Percentiles rank a stretch among this genome's conserved stretches.
phyloP scores from a whole-genome alignment of 768 basidiomycete species.

The Pholiota microspora region DNA sequence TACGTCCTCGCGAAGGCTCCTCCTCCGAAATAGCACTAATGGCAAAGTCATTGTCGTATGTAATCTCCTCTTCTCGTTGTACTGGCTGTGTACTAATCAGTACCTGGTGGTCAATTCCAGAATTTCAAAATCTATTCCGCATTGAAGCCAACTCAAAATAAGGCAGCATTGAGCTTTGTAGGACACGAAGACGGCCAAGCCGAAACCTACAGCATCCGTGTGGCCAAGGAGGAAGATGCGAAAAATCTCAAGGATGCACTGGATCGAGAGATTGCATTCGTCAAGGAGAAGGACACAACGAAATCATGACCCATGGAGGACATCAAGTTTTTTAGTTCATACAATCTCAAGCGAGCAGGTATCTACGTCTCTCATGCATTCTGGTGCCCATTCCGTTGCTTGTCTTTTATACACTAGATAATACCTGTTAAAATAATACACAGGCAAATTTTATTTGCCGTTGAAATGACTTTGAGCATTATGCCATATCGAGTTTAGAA shows the following conservation, averaged over 20 bases:
- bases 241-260: constrained; percentile 54
- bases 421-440: constrained; percentile 17
- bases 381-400: background rate
- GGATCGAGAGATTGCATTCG: constrained; percentile 58
- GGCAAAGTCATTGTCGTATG: constrained; percentile 75
- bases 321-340: background rate
- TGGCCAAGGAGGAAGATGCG: constrained; percentile 59
- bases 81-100: constrained; percentile 4
- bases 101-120: constrained; percentile 42
- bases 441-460: constrained; percentile 37
- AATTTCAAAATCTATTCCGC: constrained; percentile 70
- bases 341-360: background rate
- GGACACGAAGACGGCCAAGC: constrained; percentile 65
- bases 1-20: constrained; percentile 52
- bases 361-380: background rate
- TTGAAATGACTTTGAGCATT: constrained; percentile 88
- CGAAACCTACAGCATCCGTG: constrained; percentile 59
- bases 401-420: constrained; percentile 7
- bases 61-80: constrained; percentile 14
- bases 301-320: background rate
- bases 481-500: constrained; percentile 90
- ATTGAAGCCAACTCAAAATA: constrained; percentile 50
- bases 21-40: constrained; percentile 71
- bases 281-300: constrained; percentile 32
- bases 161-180: constrained; percentile 60